Evolutionary conservation across 2,329 filamentous ascomycete species (phyloP).

Genomic region (Paecilomyces fulvus): DNA sequence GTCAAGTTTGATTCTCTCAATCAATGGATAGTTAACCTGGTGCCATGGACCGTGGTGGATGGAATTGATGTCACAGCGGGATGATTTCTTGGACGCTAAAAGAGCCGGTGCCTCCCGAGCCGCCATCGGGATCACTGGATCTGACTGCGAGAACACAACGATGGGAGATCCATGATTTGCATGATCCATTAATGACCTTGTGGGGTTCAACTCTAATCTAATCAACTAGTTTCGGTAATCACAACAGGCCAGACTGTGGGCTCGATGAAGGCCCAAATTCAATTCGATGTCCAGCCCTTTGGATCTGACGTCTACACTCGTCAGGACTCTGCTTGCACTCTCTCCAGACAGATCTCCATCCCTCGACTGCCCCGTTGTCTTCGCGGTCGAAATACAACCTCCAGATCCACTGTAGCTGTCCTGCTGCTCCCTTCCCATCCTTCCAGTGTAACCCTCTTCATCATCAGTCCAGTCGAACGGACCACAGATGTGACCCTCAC

Average conservation of each 20-base stretch:
- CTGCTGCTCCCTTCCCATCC: conserved; percentile 12
- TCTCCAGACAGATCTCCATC: conserved; percentile 13
- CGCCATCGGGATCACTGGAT: not conserved
- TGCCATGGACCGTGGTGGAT: not conserved
- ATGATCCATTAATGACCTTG: not conserved
- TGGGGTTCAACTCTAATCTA: not conserved
- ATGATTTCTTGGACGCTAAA: not conserved
- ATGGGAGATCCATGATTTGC: not conserved
- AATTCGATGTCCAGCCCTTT: not conserved
- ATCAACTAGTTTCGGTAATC: not conserved
- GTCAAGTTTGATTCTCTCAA: not conserved
- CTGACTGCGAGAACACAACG: not conserved
- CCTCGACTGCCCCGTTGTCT: conserved; percentile 15
- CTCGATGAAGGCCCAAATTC: not conserved
- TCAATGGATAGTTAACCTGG: not conserved
- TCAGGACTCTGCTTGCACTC: not conserved
- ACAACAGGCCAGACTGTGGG: not conserved
- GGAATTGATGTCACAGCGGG: not conserved
- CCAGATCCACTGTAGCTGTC: conserved; percentile 12
- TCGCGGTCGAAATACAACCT: conserved; percentile 17
- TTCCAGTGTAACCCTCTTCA: conserved; percentile 12
- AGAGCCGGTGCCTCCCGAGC: not conserved
- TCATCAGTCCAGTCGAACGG: conserved; percentile 16
- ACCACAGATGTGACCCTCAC: conserved; percentile 14
- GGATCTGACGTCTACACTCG: not conserved